phyloP scores from a whole-genome alignment of 192 early-diverging fungal species.

The Allomyces macrogynus region DNA sequence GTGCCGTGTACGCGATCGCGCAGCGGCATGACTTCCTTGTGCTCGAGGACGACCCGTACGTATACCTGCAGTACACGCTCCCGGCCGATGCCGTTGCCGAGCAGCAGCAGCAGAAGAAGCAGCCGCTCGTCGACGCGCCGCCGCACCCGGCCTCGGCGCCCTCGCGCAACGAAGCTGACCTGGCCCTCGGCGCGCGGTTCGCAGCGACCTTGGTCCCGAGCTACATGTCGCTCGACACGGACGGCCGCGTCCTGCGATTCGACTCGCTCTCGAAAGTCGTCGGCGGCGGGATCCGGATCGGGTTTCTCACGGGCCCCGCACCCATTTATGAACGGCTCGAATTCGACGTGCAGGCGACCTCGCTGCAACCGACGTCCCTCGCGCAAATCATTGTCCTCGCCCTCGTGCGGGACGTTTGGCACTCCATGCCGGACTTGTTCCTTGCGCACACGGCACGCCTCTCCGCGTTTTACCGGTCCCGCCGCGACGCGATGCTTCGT shows the following conservation, averaged over 20 bases:
- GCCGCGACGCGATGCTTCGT: conserved; percentile 44
- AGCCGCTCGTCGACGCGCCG: conserved; percentile 5
- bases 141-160: conserved; percentile 8
- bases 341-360: conserved; percentile 58
- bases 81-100: conserved; percentile 1
- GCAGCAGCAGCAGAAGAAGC: conserved; percentile 9
- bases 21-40: conserved; percentile 59
- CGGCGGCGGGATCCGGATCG: conserved; percentile 65
- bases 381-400: conserved; percentile 53
- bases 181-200: not conserved
- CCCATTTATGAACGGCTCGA: conserved; percentile 59
- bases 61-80: conserved; percentile 53
- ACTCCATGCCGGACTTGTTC: conserved; percentile 59
- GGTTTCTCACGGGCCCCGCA: conserved; percentile 52
- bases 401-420: conserved; percentile 39
- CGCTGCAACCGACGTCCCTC: conserved; percentile 64
- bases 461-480: conserved; percentile 48
- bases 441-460: conserved; percentile 39
- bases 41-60: conserved; percentile 91
- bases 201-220: conserved; percentile 27
- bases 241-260: conserved; percentile 73
- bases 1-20: conserved; percentile 53
- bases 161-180: not conserved
- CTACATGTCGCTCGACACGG: conserved; percentile 73
- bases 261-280: conserved; percentile 87